phyloP scores from a whole-genome alignment of 805 yeast species.

The Yarrowia divulgata region DNA sequence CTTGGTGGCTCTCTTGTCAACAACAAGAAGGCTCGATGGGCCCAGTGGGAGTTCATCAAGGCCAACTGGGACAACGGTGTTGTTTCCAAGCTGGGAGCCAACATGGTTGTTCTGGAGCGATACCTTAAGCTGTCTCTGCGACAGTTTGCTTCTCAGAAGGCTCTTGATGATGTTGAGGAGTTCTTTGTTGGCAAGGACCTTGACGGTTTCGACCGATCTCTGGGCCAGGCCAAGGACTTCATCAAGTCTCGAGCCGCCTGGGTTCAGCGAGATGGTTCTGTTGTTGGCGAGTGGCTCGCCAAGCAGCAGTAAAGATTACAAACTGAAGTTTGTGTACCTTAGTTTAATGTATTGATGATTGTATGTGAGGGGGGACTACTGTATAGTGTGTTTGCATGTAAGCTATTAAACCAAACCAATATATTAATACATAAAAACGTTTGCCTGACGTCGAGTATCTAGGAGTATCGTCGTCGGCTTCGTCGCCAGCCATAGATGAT shows the following conservation, averaged over 20 bases:
- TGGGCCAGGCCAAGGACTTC: conserved; percentile 63
- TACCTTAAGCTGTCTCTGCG: conserved; percentile 53
- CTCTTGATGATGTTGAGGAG: conserved; percentile 51
- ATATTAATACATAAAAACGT: conserved; percentile 14
- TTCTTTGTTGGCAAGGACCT: conserved; percentile 59
- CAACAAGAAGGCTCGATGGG: conserved; percentile 55
- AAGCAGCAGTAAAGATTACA: conserved; percentile 3
- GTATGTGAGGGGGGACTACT: background rate
- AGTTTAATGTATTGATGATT: conserved; percentile 21
- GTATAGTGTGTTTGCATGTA: background rate
- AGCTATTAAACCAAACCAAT: background rate
- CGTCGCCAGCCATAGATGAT: conserved; percentile 10
- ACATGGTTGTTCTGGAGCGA: conserved; percentile 61
- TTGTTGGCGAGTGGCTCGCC: conserved; percentile 50
- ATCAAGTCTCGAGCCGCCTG: conserved; percentile 60
- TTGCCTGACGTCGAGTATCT: background rate
- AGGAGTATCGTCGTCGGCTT: conserved; percentile 12
- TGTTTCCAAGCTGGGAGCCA: conserved; percentile 56
- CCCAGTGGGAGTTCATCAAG: conserved; percentile 60
- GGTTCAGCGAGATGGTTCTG: conserved; percentile 55
- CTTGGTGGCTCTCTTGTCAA: conserved; percentile 57
- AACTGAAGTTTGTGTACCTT: background rate
- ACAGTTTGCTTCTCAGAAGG: conserved; percentile 51
- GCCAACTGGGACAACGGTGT: conserved; percentile 56
- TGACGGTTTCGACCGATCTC: conserved; percentile 64